Base-by-base conservation (phyloP, 2,329 filamentous ascomycete species). In the Verticillium nonalfalfae region DNA sequence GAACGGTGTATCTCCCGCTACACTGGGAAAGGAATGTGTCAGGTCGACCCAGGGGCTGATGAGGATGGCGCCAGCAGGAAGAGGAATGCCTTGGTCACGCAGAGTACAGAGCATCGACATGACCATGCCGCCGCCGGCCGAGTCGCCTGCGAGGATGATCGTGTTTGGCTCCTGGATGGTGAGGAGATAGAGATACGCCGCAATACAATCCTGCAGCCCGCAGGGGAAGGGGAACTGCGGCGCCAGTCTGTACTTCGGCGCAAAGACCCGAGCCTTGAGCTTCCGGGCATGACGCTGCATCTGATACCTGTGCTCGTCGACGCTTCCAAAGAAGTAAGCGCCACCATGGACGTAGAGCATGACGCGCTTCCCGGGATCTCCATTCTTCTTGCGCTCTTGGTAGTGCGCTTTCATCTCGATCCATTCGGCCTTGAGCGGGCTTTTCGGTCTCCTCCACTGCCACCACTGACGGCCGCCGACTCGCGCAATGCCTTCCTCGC, bases 271-370 rank as follows among this genome's bases (percentile, higher is more conserved):
- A 18, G 93, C 94, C 74, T 95, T 93, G 63, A 99, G 82, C 76
- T 98, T 98, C 60, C 95, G 85, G 34, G 95, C 95, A 81, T 98
- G 93, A 57, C 94, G 85, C 75, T 99, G 95, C 82, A 99, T 87
- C 80, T 98, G 94, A 76, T 98, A 98, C n/a, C 95, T 88, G 78
- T 98, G 95, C 74, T 96, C 93, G 71, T 97, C 93, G 40, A 97
- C 89, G 68, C 92, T 96, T 14, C 95, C 94, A 72, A 99, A 98
- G 76, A 89, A 99, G 76, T 97, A 98, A 21, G 90, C 94, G 7
- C 94, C 94, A 14, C 95, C 95, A 71, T 98, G 95, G 26, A 98
- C 81, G 75, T 98, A 98, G 31, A 99, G 79, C 85, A 98, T 97
- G 62, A 96, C 87, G 59, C 93, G 86, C 67, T 87, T 87, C 18